Evolutionary conservation across 495 filamentous ascomycete genomes (phyloP), one percentile per base, ranked within the genome.

Genomic region (Hypomontagnella submonticulosa): DNA sequence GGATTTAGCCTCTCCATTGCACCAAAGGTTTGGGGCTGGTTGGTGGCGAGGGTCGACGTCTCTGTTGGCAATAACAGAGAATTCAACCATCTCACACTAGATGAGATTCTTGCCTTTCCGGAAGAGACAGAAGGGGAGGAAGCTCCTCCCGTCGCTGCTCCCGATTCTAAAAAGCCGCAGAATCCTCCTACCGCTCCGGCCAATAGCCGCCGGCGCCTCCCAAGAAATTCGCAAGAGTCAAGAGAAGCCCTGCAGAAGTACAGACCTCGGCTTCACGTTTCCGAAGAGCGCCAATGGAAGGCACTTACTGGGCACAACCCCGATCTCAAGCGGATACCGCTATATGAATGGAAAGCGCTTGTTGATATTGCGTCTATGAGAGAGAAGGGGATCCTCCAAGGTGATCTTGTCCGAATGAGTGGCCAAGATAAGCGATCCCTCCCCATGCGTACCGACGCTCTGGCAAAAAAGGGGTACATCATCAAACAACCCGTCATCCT

Each of bases 381-480:
- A 55, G 79, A 82, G 33, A 76, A 85, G 16, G 93, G 93, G 11
- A 90, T 97, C 37, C 76, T 89, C 1, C 94, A 97, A 75, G 86
- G 89, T 6, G 88, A 93, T 15, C 79, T 97, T n/a, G 85, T 88
- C 16, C 83, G 78, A 30, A 71, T 90, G 7, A 92, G 90, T 61
- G 88, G 89, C 15, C 93, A 97, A 76, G 92, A 97, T 73, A 96
- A 96, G 71, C 84, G 92, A 41, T 97, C 93, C 1, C 85, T 97
- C 4, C 92, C 93, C 10, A 86, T 86, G 48, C 83, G 94, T 38
- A 97, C 93, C 0, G 89, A 92, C 63, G 77, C 81, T 1, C 82
- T 97, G 15, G 84, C 85, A 16, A 80, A 81, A 55, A 90, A 89
- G 69, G 94, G 93, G 7, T 96, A 97, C 73, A 92, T 97, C 44